These are phyloP conservation scores for Periconia digitata DNA, from an alignment of 2,329 filamentous ascomycete genomes.

Conservation along the genomic window DNA sequence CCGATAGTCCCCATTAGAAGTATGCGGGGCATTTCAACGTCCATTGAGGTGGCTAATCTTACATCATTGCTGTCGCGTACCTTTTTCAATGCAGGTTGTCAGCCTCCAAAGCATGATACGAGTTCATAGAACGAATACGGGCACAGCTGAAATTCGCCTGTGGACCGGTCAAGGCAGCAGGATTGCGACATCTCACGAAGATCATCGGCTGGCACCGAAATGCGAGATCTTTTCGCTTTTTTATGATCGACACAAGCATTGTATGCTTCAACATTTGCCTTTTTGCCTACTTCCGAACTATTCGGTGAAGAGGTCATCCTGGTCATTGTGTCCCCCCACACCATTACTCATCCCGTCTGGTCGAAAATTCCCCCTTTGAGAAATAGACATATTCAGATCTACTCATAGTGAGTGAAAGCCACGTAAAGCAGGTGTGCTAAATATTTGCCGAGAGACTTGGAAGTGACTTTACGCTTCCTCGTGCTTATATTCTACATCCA, in stretches of 20 bases:
- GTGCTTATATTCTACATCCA: too few relatives aligned
- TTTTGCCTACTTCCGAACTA: not conserved
- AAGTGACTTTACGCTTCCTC: too few relatives aligned
- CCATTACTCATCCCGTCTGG: not conserved
- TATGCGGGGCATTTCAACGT: not conserved
- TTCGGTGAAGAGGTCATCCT: not conserved
- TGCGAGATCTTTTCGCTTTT: not conserved
- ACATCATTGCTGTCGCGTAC: not conserved
- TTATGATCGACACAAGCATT: not conserved
- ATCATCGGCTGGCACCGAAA: conserved; percentile 1
- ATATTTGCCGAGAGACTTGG: too few relatives aligned
- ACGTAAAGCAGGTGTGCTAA: too few relatives aligned
- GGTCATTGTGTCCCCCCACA: not conserved
- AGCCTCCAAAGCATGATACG: not conserved
- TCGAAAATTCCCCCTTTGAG: not conserved
- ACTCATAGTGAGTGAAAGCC: too few relatives aligned
- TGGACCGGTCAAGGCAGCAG: not conserved
- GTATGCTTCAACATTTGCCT: not conserved
- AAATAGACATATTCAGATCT: too few relatives aligned
- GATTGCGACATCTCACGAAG: not conserved
- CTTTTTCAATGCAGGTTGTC: not conserved
- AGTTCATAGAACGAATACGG: conserved; percentile 1
- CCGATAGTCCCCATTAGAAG: too few relatives aligned
- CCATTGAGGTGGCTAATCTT: conserved; percentile 5
- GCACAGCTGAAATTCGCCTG: conserved; percentile 2